Evolutionary conservation across 2,329 filamentous ascomycete genomes (phyloP).

Genomic region (Pseudogymnoascus pannorum): DNA sequence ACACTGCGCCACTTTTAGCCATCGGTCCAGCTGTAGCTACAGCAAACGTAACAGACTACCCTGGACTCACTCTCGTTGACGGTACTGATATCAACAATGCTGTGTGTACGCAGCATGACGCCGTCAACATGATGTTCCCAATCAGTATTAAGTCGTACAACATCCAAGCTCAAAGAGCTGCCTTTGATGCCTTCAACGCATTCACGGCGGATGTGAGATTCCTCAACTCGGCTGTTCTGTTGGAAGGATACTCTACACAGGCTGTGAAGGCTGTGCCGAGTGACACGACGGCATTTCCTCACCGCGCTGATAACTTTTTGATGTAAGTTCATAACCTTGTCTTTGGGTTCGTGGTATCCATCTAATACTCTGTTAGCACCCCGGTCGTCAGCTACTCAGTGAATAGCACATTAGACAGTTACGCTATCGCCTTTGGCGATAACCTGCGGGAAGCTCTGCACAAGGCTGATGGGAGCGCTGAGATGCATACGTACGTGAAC

Average conservation of each 20-base stretch:
- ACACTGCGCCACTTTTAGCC: background rate
- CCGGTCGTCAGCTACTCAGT: slow-evolving; percentile 32
- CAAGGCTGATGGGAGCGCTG: slow-evolving; percentile 25
- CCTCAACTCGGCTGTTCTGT: slow-evolving; percentile 2
- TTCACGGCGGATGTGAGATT: slow-evolving; percentile 23
- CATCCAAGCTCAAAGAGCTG: background rate
- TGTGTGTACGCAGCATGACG: background rate
- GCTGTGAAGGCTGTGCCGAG: background rate
- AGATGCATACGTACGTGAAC: slow-evolving; percentile 39
- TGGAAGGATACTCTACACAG: slow-evolving; percentile 31
- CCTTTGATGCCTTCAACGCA: slow-evolving; percentile 20
- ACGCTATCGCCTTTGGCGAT: slow-evolving; percentile 31
- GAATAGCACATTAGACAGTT: slow-evolving; percentile 24
- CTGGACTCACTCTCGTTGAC: background rate
- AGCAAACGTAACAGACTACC: background rate
- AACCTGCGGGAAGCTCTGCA: slow-evolving; percentile 31
- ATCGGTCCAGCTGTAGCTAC: background rate
- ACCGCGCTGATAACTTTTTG: slow-evolving; percentile 29
- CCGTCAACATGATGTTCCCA: slow-evolving; percentile 1
- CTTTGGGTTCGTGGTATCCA: background rate
- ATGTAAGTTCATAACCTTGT: slow-evolving; percentile 10
- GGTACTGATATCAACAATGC: background rate
- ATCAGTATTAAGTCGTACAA: background rate
- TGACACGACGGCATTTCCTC: background rate
- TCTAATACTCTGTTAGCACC: slow-evolving; percentile 14